Percentiles rank a stretch among this genome's conserved stretches.
These are phyloP conservation scores for Flagelloscypha sp. DNA, from an alignment of 768 basidiomycete genomes.

Conservation along the genomic window DNA sequence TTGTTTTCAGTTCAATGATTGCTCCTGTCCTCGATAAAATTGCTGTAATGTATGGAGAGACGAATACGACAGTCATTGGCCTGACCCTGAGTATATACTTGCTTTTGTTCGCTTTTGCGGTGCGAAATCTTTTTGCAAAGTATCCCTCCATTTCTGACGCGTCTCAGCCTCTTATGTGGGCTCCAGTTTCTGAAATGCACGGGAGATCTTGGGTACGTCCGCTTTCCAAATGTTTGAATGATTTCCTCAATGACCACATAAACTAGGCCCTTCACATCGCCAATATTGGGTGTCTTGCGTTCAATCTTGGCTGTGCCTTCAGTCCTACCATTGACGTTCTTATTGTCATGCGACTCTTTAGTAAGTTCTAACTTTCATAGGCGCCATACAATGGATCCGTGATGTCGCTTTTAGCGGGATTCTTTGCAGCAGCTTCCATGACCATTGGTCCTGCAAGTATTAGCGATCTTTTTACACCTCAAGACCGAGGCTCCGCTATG, in stretches of 20 bases:
- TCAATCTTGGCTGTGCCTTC: slow-evolving; percentile 52
- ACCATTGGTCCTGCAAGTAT: slow-evolving; percentile 44
- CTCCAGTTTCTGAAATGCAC: slow-evolving; percentile 45
- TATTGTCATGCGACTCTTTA: slow-evolving; percentile 47
- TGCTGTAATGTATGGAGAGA: slow-evolving; percentile 42
- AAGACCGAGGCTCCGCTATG: slow-evolving; percentile 53
- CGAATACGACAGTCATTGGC: slow-evolving; percentile 40
- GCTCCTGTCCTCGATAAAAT: slow-evolving; percentile 57
- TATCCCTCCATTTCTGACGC: not conserved
- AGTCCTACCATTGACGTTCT: slow-evolving; percentile 35
- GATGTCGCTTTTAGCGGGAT: slow-evolving; percentile 32
- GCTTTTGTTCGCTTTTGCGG: slow-evolving; percentile 54
- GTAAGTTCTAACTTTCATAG: slow-evolving; percentile 23
- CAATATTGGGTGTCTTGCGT: slow-evolving; percentile 41
- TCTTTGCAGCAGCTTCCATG: slow-evolving; percentile 46
- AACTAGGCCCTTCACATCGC: slow-evolving; percentile 43
- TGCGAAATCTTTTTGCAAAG: too few species aligned
- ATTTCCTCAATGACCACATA: not conserved
- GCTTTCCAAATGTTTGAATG: not conserved
- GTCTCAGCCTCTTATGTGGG: slow-evolving; percentile 20
- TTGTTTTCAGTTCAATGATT: slow-evolving; percentile 36
- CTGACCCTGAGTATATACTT: slow-evolving; percentile 59
- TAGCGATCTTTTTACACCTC: slow-evolving; percentile 48
- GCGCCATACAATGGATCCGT: not conserved
- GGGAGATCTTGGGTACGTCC: slow-evolving; percentile 41